Percentiles rank a stretch among this genome's conserved stretches.
Evolutionary conservation across 306 rosid genomes (phyloP).

Genomic region (Sindora glabra): DNA sequence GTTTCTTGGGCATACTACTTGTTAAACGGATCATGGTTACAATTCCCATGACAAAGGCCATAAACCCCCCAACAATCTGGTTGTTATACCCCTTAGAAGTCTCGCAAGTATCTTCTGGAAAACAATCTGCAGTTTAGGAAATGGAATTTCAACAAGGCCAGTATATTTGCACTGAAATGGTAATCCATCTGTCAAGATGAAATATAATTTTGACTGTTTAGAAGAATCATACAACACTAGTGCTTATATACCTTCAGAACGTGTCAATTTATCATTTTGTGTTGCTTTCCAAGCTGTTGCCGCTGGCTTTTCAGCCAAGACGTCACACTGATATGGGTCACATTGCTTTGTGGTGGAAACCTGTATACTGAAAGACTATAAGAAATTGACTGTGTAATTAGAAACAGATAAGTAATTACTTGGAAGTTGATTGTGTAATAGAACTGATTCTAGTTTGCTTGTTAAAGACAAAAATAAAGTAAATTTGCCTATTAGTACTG

Average conservation of each 20-base stretch:
- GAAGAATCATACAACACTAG: no score
- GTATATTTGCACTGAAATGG: no score
- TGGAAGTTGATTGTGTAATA: no score
- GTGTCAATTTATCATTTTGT: conserved; percentile 22
- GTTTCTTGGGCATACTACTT: conserved; percentile 56
- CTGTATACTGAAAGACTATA: conserved; percentile 36
- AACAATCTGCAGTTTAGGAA: conserved; percentile 26
- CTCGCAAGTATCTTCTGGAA: conserved; percentile 15
- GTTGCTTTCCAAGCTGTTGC: conserved; percentile 47
- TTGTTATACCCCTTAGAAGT: conserved; percentile 29
- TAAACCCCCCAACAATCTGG: conserved; percentile 45
- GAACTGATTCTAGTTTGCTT: no score
- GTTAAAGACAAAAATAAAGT: no score
- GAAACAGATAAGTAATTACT: no score
- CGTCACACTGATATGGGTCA: conserved; percentile 15
- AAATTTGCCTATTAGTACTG: no score
- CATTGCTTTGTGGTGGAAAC: conserved; percentile 7
- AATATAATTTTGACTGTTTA: no score
- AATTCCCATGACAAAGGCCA: conserved; percentile 62
- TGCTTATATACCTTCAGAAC: conserved; percentile 41
- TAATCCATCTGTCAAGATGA: no score
- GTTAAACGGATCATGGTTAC: conserved; percentile 54
- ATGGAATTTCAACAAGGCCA: no score
- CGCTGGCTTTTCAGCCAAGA: conserved; percentile 36
- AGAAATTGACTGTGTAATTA: no score